These are phyloP conservation scores for Cystofilobasidium capitatum DNA, from an alignment of 768 basidiomycete genomes.

Conservation along the genomic window DNA sequence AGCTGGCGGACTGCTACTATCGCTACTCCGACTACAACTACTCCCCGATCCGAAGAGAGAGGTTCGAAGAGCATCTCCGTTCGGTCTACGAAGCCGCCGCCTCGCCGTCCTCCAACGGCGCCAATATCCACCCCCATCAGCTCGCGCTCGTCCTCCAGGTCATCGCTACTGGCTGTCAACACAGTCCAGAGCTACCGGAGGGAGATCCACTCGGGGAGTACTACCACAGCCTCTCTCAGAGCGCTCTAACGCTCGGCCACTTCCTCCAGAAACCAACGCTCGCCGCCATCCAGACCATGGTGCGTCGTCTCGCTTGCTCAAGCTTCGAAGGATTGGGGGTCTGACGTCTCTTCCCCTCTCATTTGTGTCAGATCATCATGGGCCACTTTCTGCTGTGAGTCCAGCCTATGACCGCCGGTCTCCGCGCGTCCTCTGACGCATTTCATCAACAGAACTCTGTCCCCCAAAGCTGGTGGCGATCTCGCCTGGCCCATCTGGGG, in stretches of 20 bases:
- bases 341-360: too few relatives aligned
- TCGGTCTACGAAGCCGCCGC: neutral
- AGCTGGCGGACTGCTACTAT: neutral
- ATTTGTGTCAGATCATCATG: too few relatives aligned
- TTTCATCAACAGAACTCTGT: too few relatives aligned
- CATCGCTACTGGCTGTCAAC: neutral
- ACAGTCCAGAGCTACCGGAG: neutral
- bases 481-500: neutral
- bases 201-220: neutral
- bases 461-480: neutral
- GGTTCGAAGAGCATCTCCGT: neutral
- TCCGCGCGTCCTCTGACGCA: too few relatives aligned
- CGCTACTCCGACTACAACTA: neutral
- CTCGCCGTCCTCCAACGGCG: too few relatives aligned
- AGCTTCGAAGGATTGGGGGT: too few relatives aligned
- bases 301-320: too few relatives aligned
- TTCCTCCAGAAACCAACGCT: neutral
- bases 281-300: neutral
- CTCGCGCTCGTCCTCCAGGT: neutral
- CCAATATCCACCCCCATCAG: neutral
- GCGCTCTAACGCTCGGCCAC: neutral
- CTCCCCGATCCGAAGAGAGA: neutral
- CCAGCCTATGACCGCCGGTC: too few relatives aligned
- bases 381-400: neutral
- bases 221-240: neutral